phyloP scores from a whole-genome alignment of 345 rosid genomes.

The Draba incana region DNA sequence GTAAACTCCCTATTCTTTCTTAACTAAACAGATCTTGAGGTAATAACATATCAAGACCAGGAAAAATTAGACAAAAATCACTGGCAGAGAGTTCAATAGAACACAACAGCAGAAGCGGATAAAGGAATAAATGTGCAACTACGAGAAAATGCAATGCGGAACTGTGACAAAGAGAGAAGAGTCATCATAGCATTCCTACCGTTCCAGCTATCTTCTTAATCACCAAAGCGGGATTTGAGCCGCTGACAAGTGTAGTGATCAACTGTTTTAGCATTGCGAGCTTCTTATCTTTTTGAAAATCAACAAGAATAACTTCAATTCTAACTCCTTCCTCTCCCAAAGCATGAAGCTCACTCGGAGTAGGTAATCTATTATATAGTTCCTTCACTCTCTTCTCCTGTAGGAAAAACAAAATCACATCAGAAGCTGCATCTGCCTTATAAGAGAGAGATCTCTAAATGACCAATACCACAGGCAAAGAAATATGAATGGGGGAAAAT shows the following conservation, averaged over 20 bases:
- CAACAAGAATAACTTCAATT: constrained; percentile 88
- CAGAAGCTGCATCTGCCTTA: constrained; percentile 16
- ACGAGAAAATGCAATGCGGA: constrained; percentile 6
- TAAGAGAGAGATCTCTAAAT: constrained; percentile 8
- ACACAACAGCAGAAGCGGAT: constrained; percentile 1
- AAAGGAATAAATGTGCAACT: constrained; percentile 3
- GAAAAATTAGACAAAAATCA: background rate
- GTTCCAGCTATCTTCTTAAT: constrained; percentile 94
- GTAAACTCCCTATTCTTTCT: constrained; percentile 1
- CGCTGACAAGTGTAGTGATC: constrained; percentile 69
- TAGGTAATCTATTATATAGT: constrained; percentile 65
- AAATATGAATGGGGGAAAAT: background rate
- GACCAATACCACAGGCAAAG: background rate
- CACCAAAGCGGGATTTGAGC: constrained; percentile 82
- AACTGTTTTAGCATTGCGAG: constrained; percentile 88
- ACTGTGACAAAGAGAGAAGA: constrained; percentile 22
- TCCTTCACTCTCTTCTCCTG: constrained; percentile 97
- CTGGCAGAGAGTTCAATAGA: constrained; percentile 10
- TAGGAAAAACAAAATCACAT: constrained; percentile 2
- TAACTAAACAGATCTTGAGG: background rate
- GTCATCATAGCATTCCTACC: constrained; percentile 50
- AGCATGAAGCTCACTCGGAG: constrained; percentile 83
- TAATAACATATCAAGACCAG: background rate
- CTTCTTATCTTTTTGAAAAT: constrained; percentile 83
- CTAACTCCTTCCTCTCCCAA: constrained; percentile 72